Base-by-base conservation (phyloP, 75 land plant species). In the Selaginella moellendorffii region DNA sequence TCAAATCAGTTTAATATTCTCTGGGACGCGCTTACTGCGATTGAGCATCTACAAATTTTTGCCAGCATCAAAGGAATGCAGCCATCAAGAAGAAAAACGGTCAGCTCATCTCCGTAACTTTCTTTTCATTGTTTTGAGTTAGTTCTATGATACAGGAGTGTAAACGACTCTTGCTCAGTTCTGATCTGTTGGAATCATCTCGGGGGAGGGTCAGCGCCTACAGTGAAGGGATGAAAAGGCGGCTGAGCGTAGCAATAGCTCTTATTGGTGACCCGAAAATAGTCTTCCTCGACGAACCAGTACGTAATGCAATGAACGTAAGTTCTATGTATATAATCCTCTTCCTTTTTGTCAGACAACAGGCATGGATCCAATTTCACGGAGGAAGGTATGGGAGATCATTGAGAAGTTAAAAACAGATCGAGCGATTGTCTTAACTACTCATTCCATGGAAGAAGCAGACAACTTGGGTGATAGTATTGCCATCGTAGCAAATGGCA, bases 381-480 rank as follows among this genome's bases (percentile, higher is more conserved):
- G 71, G 5, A 73, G 75, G 65, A 31, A 68, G 62, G 71, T 73
- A 2, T 73, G 75, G 75, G 53, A 60, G 60, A 60, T 73, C 21
- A 73, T 73, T 31, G 59, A 73, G 54, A 28, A n/a, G 22, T 29
- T 65, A n/a, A 73, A 73, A 51, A 46, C 24, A 12, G 71, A 65
- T 0, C 53, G 65, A n/a, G 71, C 71, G 18, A 63, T 73, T 9
- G 52, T 73, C 18, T 63, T 73, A 52, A 73, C 75, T 54, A 73
- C 71, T 0, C 75, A 73, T 53, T 73, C 75, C n/a, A 73, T 73
- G 75, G 75, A 73, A 58, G 75, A 73, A 29, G 75, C 75, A 18
- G 75, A 73, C 30, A 68, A 66, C 1, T 20, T 73, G 27, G 71
- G 75, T 30, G 75, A 73, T 29, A 12, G 70, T 31, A 68, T 73